phyloP scores from a whole-genome alignment of 768 basidiomycete genomes.

The Lentinula edodes region DNA sequence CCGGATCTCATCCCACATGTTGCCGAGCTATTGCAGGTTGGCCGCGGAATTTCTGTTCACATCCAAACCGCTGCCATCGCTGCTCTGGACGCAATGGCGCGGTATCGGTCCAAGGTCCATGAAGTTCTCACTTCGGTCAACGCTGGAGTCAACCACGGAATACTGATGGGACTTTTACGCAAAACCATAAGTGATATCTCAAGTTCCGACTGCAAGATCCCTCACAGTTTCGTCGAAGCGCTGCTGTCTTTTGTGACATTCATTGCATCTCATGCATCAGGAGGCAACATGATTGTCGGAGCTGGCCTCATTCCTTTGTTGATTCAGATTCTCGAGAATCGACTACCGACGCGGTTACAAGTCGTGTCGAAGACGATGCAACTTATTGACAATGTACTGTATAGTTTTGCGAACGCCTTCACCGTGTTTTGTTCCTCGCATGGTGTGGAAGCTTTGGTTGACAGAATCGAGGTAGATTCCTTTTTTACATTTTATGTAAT shows the following conservation, averaged over 20 bases:
- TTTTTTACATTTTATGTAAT: neutral
- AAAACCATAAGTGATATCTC: constrained; percentile 73
- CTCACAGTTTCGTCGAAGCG: constrained; percentile 78
- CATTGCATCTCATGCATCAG: constrained; percentile 77
- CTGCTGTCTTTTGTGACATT: constrained; percentile 83
- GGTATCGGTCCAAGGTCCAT: constrained; percentile 76
- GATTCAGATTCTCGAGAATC: constrained; percentile 84
- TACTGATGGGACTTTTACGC: constrained; percentile 84
- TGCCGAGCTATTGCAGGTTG: constrained; percentile 83
- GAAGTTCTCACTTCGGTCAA: constrained; percentile 90
- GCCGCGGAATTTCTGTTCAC: constrained; percentile 59
- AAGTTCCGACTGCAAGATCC: constrained; percentile 56
- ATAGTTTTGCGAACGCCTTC: constrained; percentile 84
- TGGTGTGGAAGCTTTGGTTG: constrained; percentile 82
- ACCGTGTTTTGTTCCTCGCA: constrained; percentile 78
- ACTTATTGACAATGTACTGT: constrained; percentile 87
- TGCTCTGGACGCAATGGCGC: constrained; percentile 84
- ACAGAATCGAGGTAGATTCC: constrained; percentile 72
- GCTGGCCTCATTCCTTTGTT: constrained; percentile 88
- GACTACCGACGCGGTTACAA: constrained; percentile 57
- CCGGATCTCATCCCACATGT: constrained; percentile 87
- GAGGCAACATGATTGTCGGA: constrained; percentile 91
- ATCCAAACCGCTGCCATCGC: constrained; percentile 84
- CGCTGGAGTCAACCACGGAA: constrained; percentile 94
- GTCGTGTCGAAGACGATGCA: constrained; percentile 89